These are phyloP conservation scores for Fusarium sororula DNA, from an alignment of 2,329 filamentous ascomycete species.

Conservation along the genomic window DNA sequence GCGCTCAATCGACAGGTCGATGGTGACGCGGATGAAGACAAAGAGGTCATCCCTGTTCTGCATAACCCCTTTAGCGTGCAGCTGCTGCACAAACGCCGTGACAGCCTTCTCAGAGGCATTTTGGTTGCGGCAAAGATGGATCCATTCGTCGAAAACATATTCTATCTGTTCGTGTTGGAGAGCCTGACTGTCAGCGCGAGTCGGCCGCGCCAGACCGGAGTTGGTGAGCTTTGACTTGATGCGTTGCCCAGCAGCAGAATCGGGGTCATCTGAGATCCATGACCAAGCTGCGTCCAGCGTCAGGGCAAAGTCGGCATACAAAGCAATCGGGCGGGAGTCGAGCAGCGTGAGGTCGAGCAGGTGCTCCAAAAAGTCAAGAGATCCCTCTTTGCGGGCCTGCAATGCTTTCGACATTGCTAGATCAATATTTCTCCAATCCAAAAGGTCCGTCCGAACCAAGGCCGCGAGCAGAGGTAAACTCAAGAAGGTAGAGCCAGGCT, in stretches of 20 bases:
- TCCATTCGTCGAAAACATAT: constrained; percentile 97
- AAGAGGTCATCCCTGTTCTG: constrained; percentile 79
- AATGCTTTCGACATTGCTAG: constrained; percentile 78
- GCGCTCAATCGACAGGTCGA: constrained; percentile 80
- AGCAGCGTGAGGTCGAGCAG: constrained; percentile 82
- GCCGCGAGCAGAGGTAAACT: constrained; percentile 67
- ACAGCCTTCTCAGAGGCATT: constrained; percentile 77
- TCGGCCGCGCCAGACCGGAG: constrained; percentile 51
- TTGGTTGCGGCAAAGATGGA: constrained; percentile 81
- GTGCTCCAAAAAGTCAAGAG: constrained; percentile 81
- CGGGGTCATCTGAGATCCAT: constrained; percentile 81
- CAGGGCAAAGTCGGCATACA: constrained; percentile 86
- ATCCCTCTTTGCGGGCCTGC: constrained; percentile 73
- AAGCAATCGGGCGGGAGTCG: constrained; percentile 77
- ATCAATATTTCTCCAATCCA: constrained; percentile 74
- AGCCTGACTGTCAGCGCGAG: constrained; percentile 57
- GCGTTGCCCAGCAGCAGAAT: constrained; percentile 70
- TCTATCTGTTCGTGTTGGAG: constrained; percentile 84
- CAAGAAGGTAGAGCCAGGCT: constrained; percentile 64
- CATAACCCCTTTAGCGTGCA: constrained; percentile 79
- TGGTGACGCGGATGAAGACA: constrained; percentile 80
- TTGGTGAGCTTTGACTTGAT: constrained; percentile 71
- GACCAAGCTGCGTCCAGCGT: constrained; percentile 83
- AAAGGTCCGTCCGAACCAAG: constrained; percentile 66
- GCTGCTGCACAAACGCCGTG: constrained; percentile 82